phyloP scores from a whole-genome alignment of 2,329 filamentous ascomycete species.

The Aotearoamyces nothofagi region DNA sequence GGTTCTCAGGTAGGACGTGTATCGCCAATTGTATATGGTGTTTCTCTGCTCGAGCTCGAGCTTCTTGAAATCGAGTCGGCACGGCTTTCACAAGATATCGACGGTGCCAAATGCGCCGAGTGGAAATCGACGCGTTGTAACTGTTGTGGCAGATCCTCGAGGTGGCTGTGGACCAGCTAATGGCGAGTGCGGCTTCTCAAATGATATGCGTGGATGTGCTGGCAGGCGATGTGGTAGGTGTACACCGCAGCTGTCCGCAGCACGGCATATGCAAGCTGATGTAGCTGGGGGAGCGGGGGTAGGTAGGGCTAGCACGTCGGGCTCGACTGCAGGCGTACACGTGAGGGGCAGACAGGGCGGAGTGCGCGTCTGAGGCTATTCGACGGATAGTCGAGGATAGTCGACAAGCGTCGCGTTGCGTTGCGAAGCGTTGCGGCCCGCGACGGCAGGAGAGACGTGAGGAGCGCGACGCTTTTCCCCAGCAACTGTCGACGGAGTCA shows the following conservation, averaged over 20 bases:
- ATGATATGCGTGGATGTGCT: conserved; percentile 46
- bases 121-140: conserved; percentile 11
- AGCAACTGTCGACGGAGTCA: conserved; percentile 5
- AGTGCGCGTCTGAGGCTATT: conserved; percentile 14
- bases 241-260: conserved; percentile 35
- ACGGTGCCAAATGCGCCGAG: conserved; percentile 2
- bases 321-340: conserved; percentile 14
- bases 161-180: conserved; percentile 9
- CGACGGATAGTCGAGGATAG: no score
- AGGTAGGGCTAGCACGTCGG: conserved; percentile 22
- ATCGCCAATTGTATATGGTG: no score
- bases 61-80: no score
- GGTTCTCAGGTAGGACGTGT: no score
- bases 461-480: conserved; percentile 12
- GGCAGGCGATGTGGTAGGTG: conserved; percentile 38
- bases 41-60: no score
- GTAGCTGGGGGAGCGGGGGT: conserved; percentile 24
- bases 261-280: conserved; percentile 45
- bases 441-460: no score
- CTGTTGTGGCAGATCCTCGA: conserved; percentile 11
- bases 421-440: no score
- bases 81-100: no score
- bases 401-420: no score
- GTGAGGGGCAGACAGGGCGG: conserved; percentile 14
- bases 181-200: conserved; percentile 25